phyloP scores from a whole-genome alignment of 176 grass and related monocot species.

The Panicum miliaceum region DNA sequence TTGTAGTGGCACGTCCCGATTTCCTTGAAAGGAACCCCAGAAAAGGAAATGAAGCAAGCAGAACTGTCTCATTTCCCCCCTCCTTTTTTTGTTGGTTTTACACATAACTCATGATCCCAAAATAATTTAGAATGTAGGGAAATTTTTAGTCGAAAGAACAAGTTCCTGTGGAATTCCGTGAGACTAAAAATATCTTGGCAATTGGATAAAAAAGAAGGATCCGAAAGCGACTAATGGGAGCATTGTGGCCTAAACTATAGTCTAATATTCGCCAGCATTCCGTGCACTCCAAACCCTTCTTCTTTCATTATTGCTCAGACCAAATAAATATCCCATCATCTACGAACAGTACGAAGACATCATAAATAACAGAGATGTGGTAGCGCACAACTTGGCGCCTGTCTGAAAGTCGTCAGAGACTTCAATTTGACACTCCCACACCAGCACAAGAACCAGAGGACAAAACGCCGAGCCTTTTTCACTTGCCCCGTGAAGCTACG shows the following conservation, averaged over 20 bases:
- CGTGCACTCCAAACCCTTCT: conserved; percentile 24
- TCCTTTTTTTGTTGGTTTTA: background rate
- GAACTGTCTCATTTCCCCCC: background rate
- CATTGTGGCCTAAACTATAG: background rate
- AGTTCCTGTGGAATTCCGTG: background rate
- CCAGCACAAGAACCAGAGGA: background rate
- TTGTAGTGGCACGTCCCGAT: background rate
- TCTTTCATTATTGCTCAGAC: background rate
- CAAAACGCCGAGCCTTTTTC: background rate
- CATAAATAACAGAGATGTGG: background rate
- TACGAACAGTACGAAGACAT: background rate
- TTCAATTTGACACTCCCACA: background rate
- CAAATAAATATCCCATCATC: background rate
- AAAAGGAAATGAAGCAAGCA: background rate
- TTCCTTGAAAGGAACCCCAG: background rate
- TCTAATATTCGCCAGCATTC: background rate
- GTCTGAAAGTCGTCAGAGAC: background rate
- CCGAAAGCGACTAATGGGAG: background rate
- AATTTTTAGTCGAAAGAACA: background rate
- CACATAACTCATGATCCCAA: background rate
- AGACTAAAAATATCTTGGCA: background rate
- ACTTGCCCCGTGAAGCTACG: background rate
- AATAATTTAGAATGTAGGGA: background rate
- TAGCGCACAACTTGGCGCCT: background rate
- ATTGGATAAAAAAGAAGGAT: background rate